These are phyloP conservation scores for Torrubiellomyces zombiae DNA, from an alignment of 2,329 filamentous ascomycete species.

Conservation along the genomic window DNA sequence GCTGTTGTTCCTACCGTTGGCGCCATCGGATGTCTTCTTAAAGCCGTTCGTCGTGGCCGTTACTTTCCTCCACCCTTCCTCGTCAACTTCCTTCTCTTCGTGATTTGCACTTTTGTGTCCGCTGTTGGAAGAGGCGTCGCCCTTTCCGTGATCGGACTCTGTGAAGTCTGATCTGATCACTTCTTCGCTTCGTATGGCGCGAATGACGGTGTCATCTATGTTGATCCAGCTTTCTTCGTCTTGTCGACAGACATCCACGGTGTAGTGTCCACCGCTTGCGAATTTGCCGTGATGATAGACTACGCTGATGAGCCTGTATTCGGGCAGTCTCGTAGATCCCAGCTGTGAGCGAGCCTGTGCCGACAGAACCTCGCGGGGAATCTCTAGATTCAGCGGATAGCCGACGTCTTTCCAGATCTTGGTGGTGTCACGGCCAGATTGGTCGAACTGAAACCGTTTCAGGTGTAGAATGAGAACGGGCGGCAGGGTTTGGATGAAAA, in stretches of 20 bases:
- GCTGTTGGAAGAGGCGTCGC: too few relatives aligned
- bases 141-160: constrained; percentile 55
- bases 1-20: constrained; percentile 47
- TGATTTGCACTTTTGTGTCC: too few relatives aligned
- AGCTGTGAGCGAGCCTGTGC: constrained; percentile 49
- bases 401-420: constrained; percentile 99
- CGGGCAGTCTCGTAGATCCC: constrained; percentile 53
- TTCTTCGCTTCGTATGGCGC: constrained; percentile 70
- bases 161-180: constrained; percentile 69
- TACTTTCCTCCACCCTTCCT: constrained; percentile 74
- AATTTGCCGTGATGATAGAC: constrained; percentile 98
- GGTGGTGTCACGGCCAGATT: constrained; percentile 60
- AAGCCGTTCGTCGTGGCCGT: constrained; percentile 40
- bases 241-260: constrained; percentile 87
- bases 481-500: constrained; percentile 82
- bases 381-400: constrained; percentile 86
- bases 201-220: constrained; percentile 83
- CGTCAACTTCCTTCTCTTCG: constrained; percentile 50
- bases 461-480: constrained; percentile 87
- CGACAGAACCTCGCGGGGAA: constrained; percentile 78
- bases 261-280: constrained; percentile 91
- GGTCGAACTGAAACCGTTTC: constrained; percentile 95
- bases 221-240: constrained; percentile 94
- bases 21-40: constrained; percentile 52
- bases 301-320: constrained; percentile 73